These are phyloP conservation scores for Cochlearia excelsa DNA, from an alignment of 345 rosid species.

Conservation along the genomic window DNA sequence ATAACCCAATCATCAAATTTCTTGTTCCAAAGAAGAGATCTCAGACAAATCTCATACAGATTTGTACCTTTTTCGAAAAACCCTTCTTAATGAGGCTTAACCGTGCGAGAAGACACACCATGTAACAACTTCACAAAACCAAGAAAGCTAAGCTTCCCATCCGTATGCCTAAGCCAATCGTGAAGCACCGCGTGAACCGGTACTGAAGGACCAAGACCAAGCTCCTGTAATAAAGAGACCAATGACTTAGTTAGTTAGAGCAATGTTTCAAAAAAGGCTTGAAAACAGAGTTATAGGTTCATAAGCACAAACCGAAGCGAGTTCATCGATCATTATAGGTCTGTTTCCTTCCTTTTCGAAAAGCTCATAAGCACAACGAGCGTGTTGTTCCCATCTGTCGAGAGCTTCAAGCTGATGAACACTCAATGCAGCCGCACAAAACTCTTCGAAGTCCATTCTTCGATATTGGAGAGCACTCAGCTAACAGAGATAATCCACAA, in stretches of 20 bases:
- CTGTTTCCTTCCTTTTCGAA: slow-evolving; percentile 94
- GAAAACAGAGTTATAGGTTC: neutral
- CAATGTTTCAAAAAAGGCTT: slow-evolving; percentile 13
- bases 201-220: slow-evolving; percentile 80
- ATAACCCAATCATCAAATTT: slow-evolving; percentile 25
- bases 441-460: slow-evolving; percentile 91
- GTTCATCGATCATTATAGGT: slow-evolving; percentile 82
- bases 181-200: slow-evolving; percentile 90
- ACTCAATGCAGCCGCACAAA: slow-evolving; percentile 82
- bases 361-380: slow-evolving; percentile 86
- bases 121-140: slow-evolving; percentile 88
- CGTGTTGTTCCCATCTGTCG: slow-evolving; percentile 86
- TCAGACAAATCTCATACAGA: slow-evolving; percentile 30
- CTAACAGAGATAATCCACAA: slow-evolving; percentile 37
- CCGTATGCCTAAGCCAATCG: slow-evolving; percentile 92
- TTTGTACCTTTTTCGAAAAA: slow-evolving; percentile 9
- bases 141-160: slow-evolving; percentile 92
- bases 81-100: slow-evolving; percentile 52
- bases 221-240: slow-evolving; percentile 55
- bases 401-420: slow-evolving; percentile 93
- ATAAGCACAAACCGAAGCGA: slow-evolving; percentile 59
- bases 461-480: slow-evolving; percentile 83
- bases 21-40: slow-evolving; percentile 16
- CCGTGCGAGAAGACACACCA: slow-evolving; percentile 67
- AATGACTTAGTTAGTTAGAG: neutral